Base-by-base conservation (phyloP, 2,329 filamentous ascomycete genomes). In the Monosporascus ibericus region DNA sequence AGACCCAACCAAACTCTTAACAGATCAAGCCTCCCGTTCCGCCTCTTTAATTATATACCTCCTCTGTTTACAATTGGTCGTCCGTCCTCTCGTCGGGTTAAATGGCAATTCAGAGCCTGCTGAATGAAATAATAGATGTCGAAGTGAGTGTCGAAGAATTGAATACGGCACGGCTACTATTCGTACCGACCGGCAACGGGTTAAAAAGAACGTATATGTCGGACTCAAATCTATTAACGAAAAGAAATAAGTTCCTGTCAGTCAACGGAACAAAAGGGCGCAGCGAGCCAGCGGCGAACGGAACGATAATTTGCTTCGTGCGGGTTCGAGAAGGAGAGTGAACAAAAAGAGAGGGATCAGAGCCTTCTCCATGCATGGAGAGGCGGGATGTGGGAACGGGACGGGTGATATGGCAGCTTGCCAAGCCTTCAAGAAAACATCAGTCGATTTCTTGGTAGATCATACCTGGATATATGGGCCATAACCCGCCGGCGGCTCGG, bases 101-200 rank as follows among this genome's bases (percentile, higher is more conserved):
- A 44, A 55, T 50, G 56, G 25, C 47, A 56, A 52, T 77, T 80
- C 77, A 80, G 76, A 78, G 70, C 76, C 76, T 74, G 77, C 77
- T 80, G 77, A 79, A 79, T 60, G 63, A 61, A 61, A 63, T 61
- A 63, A 59, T 55, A 61, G 61, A 61, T 65, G 68, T 70, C 54
- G 59, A 67, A 64, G 58, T 51, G 60, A 65, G 53, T 56, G 59
- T 60, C 52, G 54, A 63, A 58, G 60, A 66, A 62, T 49, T 48
- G 52, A 62, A 65, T 51, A 46, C 60, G 60, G 49, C 44, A 42
- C 46, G 25, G 46, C 44, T 51, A 44, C 34, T 49, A 34, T 25
- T 44, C 42, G 51, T 52, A 42, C 47, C 25, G 47, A 49, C 34
- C 25, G 20, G 37, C 27, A 36, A 47, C 20, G 20, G 17, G 50